Conservation (phyloP, 768 basidiomycete species). For the Rossbeevera mucosa region DNA sequence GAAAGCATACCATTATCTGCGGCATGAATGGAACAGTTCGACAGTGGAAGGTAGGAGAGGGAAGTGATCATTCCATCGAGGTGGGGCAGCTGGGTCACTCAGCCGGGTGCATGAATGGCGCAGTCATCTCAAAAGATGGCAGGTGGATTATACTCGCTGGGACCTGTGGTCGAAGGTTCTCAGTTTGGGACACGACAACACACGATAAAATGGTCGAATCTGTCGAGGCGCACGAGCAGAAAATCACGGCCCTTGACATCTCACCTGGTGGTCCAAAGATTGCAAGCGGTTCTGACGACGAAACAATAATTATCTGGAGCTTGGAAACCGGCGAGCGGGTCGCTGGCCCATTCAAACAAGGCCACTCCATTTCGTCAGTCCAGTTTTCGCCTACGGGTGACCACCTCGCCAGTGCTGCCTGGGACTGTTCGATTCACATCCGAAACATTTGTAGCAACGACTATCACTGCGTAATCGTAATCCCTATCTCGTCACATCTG, state of each 20-base stretch:
- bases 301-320: slow-evolving; percentile 19
- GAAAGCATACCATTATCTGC: slow-evolving; percentile 3
- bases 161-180: slow-evolving; percentile 1
- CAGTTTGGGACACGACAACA: slow-evolving; percentile 8
- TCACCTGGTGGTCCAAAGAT: slow-evolving; percentile 16
- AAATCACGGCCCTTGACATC: slow-evolving; percentile 20
- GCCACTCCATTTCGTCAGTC: slow-evolving; percentile 8
- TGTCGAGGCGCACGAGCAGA: slow-evolving; percentile 8
- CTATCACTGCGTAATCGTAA: background rate
- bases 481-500: background rate
- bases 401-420: slow-evolving; percentile 12
- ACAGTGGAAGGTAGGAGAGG: slow-evolving; percentile 2
- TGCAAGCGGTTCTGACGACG: slow-evolving; percentile 21
- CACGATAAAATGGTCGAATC: slow-evolving; percentile 6
- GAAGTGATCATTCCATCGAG: background rate
- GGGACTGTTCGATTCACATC: slow-evolving; percentile 6
- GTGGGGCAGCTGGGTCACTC: background rate
- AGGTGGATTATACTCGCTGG: slow-evolving; percentile 10
- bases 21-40: slow-evolving; percentile 9
- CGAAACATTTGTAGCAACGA: background rate
- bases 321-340: slow-evolving; percentile 14
- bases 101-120: background rate
- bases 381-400: slow-evolving; percentile 21
- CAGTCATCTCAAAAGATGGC: slow-evolving; percentile 15
- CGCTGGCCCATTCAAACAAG: slow-evolving; percentile 16